These are phyloP conservation scores for Sicyos edulis DNA, from an alignment of 306 rosid species.

Conservation along the genomic window DNA sequence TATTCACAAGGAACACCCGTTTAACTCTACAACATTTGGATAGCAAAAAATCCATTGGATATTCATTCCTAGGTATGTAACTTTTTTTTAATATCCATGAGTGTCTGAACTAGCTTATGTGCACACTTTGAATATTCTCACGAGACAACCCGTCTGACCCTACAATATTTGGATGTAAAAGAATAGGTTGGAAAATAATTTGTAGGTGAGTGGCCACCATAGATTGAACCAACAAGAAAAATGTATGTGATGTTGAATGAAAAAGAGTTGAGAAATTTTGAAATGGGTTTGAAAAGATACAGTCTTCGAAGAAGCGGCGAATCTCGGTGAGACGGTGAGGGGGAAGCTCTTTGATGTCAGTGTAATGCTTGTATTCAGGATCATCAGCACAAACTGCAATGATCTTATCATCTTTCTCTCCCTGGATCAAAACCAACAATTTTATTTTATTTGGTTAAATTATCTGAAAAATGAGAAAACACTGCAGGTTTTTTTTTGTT, in stretches of 20 bases:
- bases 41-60: no score
- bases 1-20: no score
- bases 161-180: no score
- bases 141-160: no score
- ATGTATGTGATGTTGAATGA: background rate
- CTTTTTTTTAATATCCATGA: no score
- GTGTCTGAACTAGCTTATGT: no score
- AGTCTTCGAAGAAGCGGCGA: slow-evolving; percentile 94
- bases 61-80: no score
- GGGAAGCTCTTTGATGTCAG: slow-evolving; percentile 64
- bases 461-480: background rate
- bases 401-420: slow-evolving; percentile 96
- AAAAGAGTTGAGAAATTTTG: background rate
- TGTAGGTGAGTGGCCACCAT: no score
- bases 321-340: slow-evolving; percentile 96
- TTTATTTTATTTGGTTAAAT: background rate
- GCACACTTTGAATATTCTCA: no score
- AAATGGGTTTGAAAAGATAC: slow-evolving; percentile 45
- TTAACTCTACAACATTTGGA: no score
- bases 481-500: background rate
- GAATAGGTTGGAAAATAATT: no score
- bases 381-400: slow-evolving; percentile 98
- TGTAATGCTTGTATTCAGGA: slow-evolving; percentile 86
- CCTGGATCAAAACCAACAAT: slow-evolving; percentile 36
- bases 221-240: no score